phyloP scores from a whole-genome alignment of 2,329 filamentous ascomycete species.

The Trichoderma semiorbis region DNA sequence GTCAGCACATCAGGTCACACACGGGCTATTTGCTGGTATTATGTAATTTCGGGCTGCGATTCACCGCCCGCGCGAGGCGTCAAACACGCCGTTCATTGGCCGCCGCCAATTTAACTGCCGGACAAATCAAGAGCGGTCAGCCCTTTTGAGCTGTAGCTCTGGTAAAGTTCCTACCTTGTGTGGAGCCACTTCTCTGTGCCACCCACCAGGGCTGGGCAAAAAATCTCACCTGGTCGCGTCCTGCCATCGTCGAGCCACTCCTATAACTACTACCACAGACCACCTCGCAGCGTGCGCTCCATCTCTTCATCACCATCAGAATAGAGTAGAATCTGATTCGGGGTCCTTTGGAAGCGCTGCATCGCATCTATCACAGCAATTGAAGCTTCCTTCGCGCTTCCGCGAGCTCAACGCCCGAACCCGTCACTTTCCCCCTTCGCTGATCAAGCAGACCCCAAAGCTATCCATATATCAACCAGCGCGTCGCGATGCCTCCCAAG shows the following conservation, averaged over 20 bases:
- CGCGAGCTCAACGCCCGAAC: background rate
- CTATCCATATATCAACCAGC: background rate
- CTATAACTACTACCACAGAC: constrained; percentile 15
- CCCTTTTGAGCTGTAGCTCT: background rate
- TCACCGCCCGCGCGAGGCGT: constrained; percentile 6
- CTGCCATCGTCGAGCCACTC: constrained; percentile 15
- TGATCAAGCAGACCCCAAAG: background rate
- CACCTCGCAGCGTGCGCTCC: constrained; percentile 2
- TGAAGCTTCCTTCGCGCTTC: background rate
- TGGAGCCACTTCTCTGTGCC: constrained; percentile 16
- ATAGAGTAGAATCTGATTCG: background rate
- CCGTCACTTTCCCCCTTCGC: background rate
- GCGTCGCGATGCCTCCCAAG: constrained; percentile 33
- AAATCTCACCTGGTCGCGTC: constrained; percentile 20
- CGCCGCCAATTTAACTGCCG: constrained; percentile 2
- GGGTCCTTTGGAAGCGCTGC: background rate
- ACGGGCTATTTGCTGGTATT: background rate
- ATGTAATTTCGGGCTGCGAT: background rate
- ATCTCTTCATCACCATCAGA: background rate
- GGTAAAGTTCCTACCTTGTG: constrained; percentile 16
- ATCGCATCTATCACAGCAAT: background rate
- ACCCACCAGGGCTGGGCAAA: constrained; percentile 17
- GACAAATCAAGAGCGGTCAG: constrained; percentile 15
- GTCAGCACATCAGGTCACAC: constrained; percentile 11
- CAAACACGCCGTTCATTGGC: constrained; percentile 4